Percentiles rank a stretch among this genome's conserved stretches.
These are phyloP conservation scores for Metschnikowia corniflorae DNA, from an alignment of 805 yeast species.

Conservation along the genomic window DNA sequence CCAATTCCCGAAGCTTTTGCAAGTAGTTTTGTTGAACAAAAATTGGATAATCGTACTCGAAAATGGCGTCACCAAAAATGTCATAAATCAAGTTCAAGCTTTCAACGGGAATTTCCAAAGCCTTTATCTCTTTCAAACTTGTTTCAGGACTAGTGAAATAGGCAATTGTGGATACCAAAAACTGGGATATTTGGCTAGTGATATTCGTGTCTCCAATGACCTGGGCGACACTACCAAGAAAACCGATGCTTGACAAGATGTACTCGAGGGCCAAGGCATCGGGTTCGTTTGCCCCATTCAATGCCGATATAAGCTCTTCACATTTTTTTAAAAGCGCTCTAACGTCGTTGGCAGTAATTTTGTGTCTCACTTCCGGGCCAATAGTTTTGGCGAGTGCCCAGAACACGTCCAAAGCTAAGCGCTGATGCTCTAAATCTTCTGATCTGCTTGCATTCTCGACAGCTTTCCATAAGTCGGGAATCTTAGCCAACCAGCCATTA, in stretches of 20 bases:
- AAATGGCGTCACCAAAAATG: slow-evolving; percentile 70
- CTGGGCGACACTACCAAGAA: slow-evolving; percentile 49
- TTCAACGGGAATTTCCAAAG: slow-evolving; percentile 49
- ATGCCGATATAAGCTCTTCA: slow-evolving; percentile 9
- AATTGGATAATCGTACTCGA: slow-evolving; percentile 62
- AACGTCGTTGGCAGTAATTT: slow-evolving; percentile 26
- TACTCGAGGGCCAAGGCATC: slow-evolving; percentile 32
- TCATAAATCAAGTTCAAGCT: slow-evolving; percentile 68
- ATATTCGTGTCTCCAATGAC: slow-evolving; percentile 42
- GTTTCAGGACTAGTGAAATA: slow-evolving; percentile 14
- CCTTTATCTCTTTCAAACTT: slow-evolving; percentile 15
- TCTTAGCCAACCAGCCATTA: slow-evolving; percentile 36
- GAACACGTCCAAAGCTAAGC: slow-evolving; percentile 31
- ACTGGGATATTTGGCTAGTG: slow-evolving; percentile 44
- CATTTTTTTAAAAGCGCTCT: slow-evolving; percentile 23
- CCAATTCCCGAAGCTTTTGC: slow-evolving; percentile 36
- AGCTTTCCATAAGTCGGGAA: slow-evolving; percentile 30
- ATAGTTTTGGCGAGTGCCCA: slow-evolving; percentile 39
- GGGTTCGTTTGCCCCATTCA: slow-evolving; percentile 17
- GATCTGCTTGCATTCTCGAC: slow-evolving; percentile 12
- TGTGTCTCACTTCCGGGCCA: slow-evolving; percentile 31
- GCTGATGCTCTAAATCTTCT: slow-evolving; percentile 24
- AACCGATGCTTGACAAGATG: slow-evolving; percentile 46
- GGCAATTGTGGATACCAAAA: slow-evolving; percentile 29
- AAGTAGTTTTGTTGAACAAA: slow-evolving; percentile 56